phyloP scores from a whole-genome alignment of 192 early-diverging fungal genomes.

The Backusella sp. region DNA sequence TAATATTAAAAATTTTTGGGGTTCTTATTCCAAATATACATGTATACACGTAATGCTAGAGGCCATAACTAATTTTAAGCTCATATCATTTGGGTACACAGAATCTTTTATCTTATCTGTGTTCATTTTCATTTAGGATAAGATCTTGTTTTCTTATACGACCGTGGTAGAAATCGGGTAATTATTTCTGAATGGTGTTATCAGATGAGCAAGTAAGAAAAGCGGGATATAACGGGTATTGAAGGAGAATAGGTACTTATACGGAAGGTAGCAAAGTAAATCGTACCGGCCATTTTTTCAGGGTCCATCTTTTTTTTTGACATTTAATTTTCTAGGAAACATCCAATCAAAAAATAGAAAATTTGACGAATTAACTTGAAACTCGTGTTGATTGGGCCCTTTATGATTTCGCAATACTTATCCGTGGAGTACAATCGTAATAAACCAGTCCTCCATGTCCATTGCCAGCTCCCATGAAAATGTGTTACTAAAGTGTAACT shows the following conservation, averaged over 20 bases:
- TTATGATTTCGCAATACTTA: neutral
- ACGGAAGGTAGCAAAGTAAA: neutral
- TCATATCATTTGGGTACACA: neutral
- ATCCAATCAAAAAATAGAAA: conserved; percentile 5
- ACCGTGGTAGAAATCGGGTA: conserved; percentile 4
- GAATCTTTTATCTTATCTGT: neutral
- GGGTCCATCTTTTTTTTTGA: conserved; percentile 6
- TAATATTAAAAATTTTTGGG: neutral
- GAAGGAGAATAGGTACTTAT: conserved; percentile 1
- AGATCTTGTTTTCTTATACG: neutral
- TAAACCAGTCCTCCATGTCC: neutral
- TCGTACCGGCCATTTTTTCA: neutral
- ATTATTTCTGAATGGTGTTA: neutral
- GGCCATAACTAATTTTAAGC: neutral
- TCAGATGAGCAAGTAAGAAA: conserved; percentile 2
- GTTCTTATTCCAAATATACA: neutral
- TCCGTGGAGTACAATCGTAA: neutral
- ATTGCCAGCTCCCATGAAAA: conserved; percentile 8
- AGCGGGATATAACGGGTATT: conserved; percentile 6
- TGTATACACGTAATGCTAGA: neutral
- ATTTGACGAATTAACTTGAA: neutral
- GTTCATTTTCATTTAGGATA: neutral
- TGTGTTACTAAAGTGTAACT: neutral
- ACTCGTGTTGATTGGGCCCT: neutral
- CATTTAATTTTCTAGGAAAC: neutral